These are phyloP conservation scores for Ophiostoma sp. DNA, from an alignment of 2,329 filamentous ascomycete species.

Conservation along the genomic window DNA sequence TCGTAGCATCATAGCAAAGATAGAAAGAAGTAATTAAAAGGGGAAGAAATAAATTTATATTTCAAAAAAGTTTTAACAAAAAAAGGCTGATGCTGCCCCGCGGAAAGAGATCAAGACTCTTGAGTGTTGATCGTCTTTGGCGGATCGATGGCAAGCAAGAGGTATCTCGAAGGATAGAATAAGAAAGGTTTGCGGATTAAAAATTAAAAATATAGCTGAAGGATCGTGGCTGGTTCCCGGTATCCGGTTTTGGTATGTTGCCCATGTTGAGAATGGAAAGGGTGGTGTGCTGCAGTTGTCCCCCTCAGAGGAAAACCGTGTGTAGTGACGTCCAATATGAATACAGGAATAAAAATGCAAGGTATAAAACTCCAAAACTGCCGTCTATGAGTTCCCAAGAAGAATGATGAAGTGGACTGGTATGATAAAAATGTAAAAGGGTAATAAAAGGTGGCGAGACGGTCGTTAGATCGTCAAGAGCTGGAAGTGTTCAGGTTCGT, in stretches of 20 bases:
- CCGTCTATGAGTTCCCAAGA: constrained; percentile 23
- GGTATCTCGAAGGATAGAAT: background rate
- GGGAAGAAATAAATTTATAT: background rate
- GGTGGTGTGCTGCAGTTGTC: background rate
- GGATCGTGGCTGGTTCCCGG: background rate
- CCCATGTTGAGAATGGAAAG: constrained; percentile 17
- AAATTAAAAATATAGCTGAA: constrained; percentile 23
- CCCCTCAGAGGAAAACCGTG: background rate
- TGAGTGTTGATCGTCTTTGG: background rate
- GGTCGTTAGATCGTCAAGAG: background rate
- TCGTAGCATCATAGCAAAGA: background rate
- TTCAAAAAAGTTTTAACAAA: background rate
- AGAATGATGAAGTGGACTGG: background rate
- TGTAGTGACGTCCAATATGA: constrained; percentile 18
- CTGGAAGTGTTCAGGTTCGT: background rate
- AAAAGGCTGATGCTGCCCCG: background rate
- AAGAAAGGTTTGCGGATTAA: background rate
- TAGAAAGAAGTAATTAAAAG: background rate
- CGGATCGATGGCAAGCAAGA: background rate
- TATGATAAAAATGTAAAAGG: background rate
- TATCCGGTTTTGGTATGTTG: background rate
- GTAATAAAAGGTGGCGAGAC: background rate
- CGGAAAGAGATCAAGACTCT: background rate
- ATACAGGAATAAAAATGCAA: background rate
- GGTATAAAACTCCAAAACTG: constrained; percentile 25